Evolutionary conservation across 2,329 filamentous ascomycete genomes (phyloP).

Genomic region (Cercospora beticola): DNA sequence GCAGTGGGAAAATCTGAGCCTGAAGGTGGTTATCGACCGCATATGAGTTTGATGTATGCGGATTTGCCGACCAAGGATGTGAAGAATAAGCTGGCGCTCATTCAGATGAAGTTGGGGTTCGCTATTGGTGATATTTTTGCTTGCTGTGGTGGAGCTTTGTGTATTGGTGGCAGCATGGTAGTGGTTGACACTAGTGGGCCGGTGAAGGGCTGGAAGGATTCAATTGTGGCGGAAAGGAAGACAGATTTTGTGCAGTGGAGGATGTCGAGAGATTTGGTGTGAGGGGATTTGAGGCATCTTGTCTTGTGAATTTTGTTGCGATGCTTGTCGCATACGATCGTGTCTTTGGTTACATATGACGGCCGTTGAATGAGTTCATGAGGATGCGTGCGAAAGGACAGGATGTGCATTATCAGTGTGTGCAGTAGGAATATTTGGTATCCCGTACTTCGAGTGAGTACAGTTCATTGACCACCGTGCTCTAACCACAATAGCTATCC

Average conservation of each 20-base stretch:
- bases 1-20: slow-evolving; percentile 14
- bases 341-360: background rate
- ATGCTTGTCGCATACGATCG: background rate
- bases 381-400: background rate
- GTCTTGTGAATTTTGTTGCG: background rate
- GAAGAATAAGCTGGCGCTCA: slow-evolving; percentile 23
- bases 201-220: slow-evolving; percentile 24
- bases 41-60: slow-evolving; percentile 27
- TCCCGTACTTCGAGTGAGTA: background rate
- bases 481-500: slow-evolving; percentile 17
- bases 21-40: slow-evolving; percentile 22
- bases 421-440: background rate
- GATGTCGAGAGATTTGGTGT: slow-evolving; percentile 26
- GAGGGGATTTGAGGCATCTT: background rate
- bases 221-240: slow-evolving; percentile 25
- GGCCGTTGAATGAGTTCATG: background rate
- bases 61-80: slow-evolving; percentile 27
- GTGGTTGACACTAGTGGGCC: slow-evolving; percentile 28
- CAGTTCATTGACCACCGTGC: background rate
- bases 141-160: slow-evolving; percentile 30
- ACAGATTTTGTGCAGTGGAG: slow-evolving; percentile 28
- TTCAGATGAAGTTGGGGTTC: slow-evolving; percentile 32
- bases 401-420: background rate
- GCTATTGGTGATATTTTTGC: slow-evolving; percentile 31
- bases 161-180: slow-evolving; percentile 28